Base-by-base conservation (phyloP, 441 rosid species). In the Rhodomyrtus psidioides region DNA sequence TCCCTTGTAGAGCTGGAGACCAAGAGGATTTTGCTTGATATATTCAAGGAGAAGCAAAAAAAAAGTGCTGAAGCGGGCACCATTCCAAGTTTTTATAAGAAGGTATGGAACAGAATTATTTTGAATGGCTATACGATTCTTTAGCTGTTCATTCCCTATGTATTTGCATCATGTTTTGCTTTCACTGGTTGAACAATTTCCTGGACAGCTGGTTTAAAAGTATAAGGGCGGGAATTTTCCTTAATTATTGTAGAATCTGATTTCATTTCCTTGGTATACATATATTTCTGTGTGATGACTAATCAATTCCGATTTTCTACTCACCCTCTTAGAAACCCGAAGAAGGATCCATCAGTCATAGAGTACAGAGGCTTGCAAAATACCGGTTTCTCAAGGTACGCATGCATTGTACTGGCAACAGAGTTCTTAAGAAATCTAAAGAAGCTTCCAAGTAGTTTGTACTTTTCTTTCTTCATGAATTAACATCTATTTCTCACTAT, bases 41-140 rank as follows among this genome's bases (percentile, higher is more conserved):
- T 96, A 86, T 97, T 97, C 84, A 97, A 96, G 90, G 99, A 95
- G 59, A 97, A 96, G 94, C 99, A 97, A 84, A 98, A 95, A 88
- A 95, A 93, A 88, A 95, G 95, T 86, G 95, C 95, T 83, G 98
- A 95, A 90, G 96, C 95, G 46, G 99, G 98, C 82, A 55, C 95
- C 23, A 95, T 97, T 55, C 99, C 99, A 9, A 93, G 96, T 86
- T 97, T 97, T 90, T 97, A 96, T 87, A 97, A 96, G 93, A 96
- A 97, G 99, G 99, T 88, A 93, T 87, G 98, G 85, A 70, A 6
- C 39, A 70, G 53, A 12, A 42, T 76, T 42, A 54, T 42, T 23
- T 75, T n/a, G 39, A 6, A 58, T 54, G 27, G 34, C 24, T 49
- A 7, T 28, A 57, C 26, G 56, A 39, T 57, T 42, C 58, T 53